These are phyloP conservation scores for Ailanthus altissimus DNA, from an alignment of 345 rosid species.

Conservation along the genomic window DNA sequence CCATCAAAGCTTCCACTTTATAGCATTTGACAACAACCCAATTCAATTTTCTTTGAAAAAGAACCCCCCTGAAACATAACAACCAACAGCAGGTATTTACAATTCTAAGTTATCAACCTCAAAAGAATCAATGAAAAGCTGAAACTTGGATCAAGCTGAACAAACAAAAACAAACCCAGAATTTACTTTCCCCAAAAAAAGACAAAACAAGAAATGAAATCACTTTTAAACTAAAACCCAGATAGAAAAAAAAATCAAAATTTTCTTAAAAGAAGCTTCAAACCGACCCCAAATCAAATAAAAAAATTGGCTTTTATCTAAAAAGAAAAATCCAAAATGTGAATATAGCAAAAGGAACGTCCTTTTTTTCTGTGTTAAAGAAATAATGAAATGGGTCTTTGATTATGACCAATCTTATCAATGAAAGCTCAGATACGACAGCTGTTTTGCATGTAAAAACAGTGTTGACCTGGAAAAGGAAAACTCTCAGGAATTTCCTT, in stretches of 20 bases:
- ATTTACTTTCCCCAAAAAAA: conserved; percentile 14
- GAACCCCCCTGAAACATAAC: not conserved
- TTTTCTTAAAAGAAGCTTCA: not conserved
- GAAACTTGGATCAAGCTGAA: conserved; percentile 22
- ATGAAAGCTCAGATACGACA: conserved; percentile 15
- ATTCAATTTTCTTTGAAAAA: not conserved
- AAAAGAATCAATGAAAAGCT: conserved; percentile 13
- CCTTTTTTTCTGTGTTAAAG: not conserved
- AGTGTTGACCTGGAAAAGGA: conserved; percentile 32
- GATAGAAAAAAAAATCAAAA: not conserved
- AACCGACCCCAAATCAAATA: conserved; percentile 12
- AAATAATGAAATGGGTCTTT: conserved; percentile 15
- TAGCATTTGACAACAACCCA: conserved; percentile 2
- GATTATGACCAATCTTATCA: conserved; percentile 34
- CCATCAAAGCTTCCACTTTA: conserved; percentile 20
- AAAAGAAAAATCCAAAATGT: not conserved
- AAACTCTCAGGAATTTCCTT: conserved; percentile 12
- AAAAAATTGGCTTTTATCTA: not conserved
- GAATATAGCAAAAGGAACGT: not conserved
- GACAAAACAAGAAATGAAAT: conserved; percentile 23
- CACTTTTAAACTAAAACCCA: conserved; percentile 10
- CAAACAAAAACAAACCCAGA: conserved; percentile 29
- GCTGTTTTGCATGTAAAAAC: conserved; percentile 18
- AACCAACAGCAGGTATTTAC: not conserved
- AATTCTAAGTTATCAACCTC: conserved; percentile 11